Evolutionary conservation across 768 basidiomycete species (phyloP).

Genomic region (Podaxis rugospora): DNA sequence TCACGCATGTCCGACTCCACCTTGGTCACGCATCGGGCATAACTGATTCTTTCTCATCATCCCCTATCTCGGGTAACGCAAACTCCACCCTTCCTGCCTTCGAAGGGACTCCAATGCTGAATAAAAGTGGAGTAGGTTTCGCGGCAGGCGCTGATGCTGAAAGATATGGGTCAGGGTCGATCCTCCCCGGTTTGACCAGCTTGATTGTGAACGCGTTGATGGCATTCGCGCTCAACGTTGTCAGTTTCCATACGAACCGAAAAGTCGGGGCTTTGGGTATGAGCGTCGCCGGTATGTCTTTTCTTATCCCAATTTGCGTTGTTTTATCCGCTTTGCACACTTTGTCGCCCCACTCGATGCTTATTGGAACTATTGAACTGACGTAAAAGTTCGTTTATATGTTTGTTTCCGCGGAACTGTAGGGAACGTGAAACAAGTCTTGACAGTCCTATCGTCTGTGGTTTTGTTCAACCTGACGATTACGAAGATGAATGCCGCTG

Average conservation of each 20-base stretch:
- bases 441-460: conserved; percentile 85
- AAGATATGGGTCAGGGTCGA: conserved; percentile 5
- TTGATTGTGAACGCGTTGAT: conserved; percentile 77
- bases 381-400: neutral
- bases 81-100: neutral
- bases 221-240: conserved; percentile 91
- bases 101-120: neutral
- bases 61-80: neutral
- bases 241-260: conserved; percentile 95
- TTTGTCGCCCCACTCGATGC: neutral
- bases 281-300: conserved; percentile 76
- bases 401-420: conserved; percentile 7
- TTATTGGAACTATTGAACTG: neutral
- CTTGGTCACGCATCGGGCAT: neutral
- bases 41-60: conserved; percentile 24
- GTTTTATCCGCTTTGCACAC: neutral
- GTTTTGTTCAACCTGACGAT: conserved; percentile 80
- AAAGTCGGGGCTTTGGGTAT: conserved; percentile 86
- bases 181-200: conserved; percentile 15
- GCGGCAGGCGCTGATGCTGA: conserved; percentile 19
- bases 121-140: conserved; percentile 25
- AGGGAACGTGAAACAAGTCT: conserved; percentile 92
- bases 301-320: neutral
- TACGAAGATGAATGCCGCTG: conserved; percentile 72
- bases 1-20: conserved; percentile 7